Base-by-base conservation (phyloP, 148 eudicot species). In the Amaranthus cruentus region DNA sequence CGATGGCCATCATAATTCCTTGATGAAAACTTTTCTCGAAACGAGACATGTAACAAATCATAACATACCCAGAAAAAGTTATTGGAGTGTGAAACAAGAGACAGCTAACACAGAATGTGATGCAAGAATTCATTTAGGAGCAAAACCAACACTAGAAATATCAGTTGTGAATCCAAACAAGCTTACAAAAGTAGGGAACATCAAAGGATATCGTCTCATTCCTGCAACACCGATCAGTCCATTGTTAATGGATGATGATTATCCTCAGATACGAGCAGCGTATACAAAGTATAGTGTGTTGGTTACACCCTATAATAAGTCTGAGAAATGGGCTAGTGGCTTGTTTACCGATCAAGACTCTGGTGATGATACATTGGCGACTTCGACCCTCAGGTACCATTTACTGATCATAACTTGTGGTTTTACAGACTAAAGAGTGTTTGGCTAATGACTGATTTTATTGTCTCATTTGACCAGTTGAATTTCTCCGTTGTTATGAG, bases 241-340 rank as follows among this genome's bases (percentile, higher is more conserved):
- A 5, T 62, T 82, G 42, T 60, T 88, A 65, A 21, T 70, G 4
- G 88, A 80, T 6, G 88, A 85, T 54, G 90, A 85, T 81, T 81
- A 77, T 68, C 77, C 81, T 1, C 80, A 84, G 51, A 71, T 87
- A 14, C 76, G 86, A 5, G 93, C 81, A 4, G 85, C 81, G 0
- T 87, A 77, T 63, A 81, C 75, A 0, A 77, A 82, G 43, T 72
- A 85, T 47, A 62, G 74, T 70, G 76, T 89, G 63, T 82, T 84
- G 86, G 90, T 85, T 42, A 89, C 88, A 42, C 86, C 85, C 0
- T 82, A 80, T 76, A 87, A 85, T 68, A 80, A 76, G 83, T 80
- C 86, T 47, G 93, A 85, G 69, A 84, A 80, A 75, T 82, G 93
- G 90, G 89, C 83, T 28, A 83, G 86, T 49, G 88, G 88, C 6